A percentile compares a stretch with the other conserved stretches of the same genome.
Evolutionary conservation across 2,329 filamentous ascomycete genomes (phyloP).

Genomic region (Chrysosporium keratinophilum): DNA sequence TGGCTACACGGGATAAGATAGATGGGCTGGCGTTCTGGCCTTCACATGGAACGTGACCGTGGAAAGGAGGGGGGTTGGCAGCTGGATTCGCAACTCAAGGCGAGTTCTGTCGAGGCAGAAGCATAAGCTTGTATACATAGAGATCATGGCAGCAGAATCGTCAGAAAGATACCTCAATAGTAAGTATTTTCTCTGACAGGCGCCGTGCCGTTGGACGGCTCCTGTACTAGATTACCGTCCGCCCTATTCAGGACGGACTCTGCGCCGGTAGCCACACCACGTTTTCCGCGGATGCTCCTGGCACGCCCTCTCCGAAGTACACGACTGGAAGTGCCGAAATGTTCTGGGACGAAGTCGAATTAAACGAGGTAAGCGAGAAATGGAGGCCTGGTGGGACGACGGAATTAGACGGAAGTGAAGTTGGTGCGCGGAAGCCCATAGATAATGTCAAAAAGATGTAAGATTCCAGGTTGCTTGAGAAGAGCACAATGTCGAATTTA

Average conservation of each 20-base stretch:
- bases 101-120: too few species aligned
- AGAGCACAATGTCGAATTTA: not conserved
- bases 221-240: conserved; percentile 38
- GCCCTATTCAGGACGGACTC: conserved; percentile 44
- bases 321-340: conserved; percentile 15
- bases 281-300: conserved; percentile 21
- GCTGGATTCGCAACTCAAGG: not conserved
- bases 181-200: conserved; percentile 6
- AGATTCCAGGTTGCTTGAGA: not conserved
- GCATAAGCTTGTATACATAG: too few species aligned
- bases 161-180: conserved; percentile 7
- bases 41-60: conserved; percentile 4
- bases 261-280: conserved; percentile 39
- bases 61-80: not conserved
- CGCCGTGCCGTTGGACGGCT: conserved; percentile 2
- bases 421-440: conserved; percentile 19
- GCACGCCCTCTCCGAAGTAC: conserved; percentile 15
- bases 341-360: conserved; percentile 7
- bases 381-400: conserved; percentile 22
- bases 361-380: conserved; percentile 15
- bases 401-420: conserved; percentile 20
- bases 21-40: not conserved
- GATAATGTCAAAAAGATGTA: conserved; percentile 14
- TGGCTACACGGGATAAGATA: not conserved
- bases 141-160: not conserved